These are phyloP conservation scores for Arabidopsis arenosa DNA, from an alignment of 345 rosid genomes.

Conservation along the genomic window DNA sequence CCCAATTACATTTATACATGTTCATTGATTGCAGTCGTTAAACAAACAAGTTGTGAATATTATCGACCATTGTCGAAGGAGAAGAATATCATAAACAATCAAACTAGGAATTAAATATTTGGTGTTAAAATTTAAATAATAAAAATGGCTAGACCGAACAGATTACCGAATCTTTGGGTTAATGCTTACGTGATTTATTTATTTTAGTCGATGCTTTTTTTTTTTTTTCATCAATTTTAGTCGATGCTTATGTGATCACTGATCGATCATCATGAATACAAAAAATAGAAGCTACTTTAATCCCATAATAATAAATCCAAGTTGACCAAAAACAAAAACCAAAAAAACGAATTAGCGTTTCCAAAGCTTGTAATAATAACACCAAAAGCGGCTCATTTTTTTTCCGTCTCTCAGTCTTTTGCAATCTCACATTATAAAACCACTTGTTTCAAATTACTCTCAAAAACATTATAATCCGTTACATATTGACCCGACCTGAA, in stretches of 20 bases:
- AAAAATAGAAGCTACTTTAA: not conserved
- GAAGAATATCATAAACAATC: not conserved
- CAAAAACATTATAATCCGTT: not conserved
- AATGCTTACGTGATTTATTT: conserved; percentile 16
- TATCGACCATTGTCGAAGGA: not conserved
- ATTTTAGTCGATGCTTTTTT: not conserved
- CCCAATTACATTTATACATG: not conserved
- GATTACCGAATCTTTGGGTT: conserved; percentile 9
- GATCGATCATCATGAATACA: not conserved
- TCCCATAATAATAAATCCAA: not conserved
- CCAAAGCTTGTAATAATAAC: conserved; percentile 21
- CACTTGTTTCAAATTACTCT: conserved; percentile 24
- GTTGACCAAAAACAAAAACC: not conserved
- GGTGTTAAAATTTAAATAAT: too few species aligned
- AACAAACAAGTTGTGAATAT: not conserved
- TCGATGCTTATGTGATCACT: not conserved
- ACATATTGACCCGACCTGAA: conserved; percentile 18
- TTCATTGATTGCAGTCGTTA: not conserved
- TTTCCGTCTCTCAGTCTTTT: not conserved
- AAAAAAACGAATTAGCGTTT: not conserved
- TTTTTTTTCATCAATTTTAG: too few species aligned
- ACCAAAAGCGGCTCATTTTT: conserved; percentile 4
- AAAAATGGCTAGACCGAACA: not conserved
- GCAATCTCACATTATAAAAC: conserved; percentile 28
- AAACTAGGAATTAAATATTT: too few species aligned